Conservation (phyloP, 768 basidiomycete genomes). For the Xerocomus potaroensis region DNA sequence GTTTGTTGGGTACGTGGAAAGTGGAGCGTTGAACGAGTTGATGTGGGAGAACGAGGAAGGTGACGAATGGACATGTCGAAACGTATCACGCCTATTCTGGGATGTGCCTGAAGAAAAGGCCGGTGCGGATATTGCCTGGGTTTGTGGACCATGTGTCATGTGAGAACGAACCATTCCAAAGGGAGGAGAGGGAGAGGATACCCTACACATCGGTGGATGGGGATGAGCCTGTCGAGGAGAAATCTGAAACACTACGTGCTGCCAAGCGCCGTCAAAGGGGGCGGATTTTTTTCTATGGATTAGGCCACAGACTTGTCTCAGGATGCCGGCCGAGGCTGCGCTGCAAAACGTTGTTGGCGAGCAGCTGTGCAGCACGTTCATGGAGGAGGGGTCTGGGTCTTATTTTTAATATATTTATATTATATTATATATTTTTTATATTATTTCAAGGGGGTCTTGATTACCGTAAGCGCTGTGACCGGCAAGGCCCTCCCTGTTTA, state of each 20-base stretch:
- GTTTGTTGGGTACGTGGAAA: not conserved
- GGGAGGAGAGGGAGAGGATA: not conserved
- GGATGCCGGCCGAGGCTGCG: constrained; percentile 14
- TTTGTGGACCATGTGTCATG: too few species aligned
- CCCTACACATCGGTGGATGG: too few species aligned
- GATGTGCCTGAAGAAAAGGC: constrained; percentile 1
- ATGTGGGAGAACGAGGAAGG: not conserved
- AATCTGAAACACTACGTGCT: not conserved
- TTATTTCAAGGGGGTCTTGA: constrained; percentile 5
- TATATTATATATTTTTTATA: too few species aligned
- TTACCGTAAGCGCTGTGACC: constrained; percentile 34
- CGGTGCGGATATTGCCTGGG: not conserved
- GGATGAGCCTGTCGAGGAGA: not conserved
- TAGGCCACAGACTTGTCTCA: too few species aligned
- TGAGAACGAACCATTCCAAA: not conserved
- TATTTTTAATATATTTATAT: too few species aligned
- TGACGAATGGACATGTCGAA: not conserved
- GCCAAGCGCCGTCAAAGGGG: not conserved
- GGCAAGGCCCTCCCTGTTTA: constrained; percentile 34
- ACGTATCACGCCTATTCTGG: constrained; percentile 16
- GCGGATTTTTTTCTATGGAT: too few species aligned
- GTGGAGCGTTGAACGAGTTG: not conserved
- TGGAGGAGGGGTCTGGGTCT: not conserved
- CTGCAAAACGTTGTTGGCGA: constrained; percentile 16
- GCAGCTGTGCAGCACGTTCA: constrained; percentile 1